Evolutionary conservation across 805 yeast species (phyloP).

Genomic region (Myxozyma geophila): DNA sequence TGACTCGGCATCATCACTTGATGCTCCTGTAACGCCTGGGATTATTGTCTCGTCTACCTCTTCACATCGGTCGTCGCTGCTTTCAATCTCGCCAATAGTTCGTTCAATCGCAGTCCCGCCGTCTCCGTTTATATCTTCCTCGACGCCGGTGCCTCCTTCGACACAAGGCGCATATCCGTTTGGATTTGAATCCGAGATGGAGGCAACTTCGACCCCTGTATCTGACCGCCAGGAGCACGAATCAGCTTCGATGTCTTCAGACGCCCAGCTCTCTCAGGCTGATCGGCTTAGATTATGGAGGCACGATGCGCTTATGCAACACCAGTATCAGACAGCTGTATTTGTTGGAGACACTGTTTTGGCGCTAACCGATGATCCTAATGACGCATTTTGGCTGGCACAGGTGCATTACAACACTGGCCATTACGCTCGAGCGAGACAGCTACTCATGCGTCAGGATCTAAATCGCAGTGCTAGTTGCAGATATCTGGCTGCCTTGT

Average conservation of each 20-base stretch:
- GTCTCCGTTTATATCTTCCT: slow-evolving; percentile 14
- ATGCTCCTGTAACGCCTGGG: slow-evolving; percentile 20
- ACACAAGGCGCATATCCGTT: slow-evolving; percentile 11
- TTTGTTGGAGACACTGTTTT: slow-evolving; percentile 90
- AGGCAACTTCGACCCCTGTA: slow-evolving; percentile 32
- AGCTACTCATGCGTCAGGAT: slow-evolving; percentile 61
- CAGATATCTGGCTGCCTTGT: slow-evolving; percentile 76
- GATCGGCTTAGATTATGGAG: slow-evolving; percentile 90
- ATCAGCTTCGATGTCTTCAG: not conserved
- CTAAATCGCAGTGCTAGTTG: slow-evolving; percentile 68
- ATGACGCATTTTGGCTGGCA: slow-evolving; percentile 95
- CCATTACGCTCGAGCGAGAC: slow-evolving; percentile 77
- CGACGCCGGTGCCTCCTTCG: slow-evolving; percentile 27
- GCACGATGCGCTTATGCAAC: slow-evolving; percentile 90
- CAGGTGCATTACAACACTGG: slow-evolving; percentile 82
- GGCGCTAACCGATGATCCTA: slow-evolving; percentile 78
- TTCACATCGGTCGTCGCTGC: slow-evolving; percentile 29
- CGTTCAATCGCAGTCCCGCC: slow-evolving; percentile 10
- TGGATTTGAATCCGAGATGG: slow-evolving; percentile 31
- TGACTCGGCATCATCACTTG: slow-evolving; percentile 10
- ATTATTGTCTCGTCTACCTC: slow-evolving; percentile 11
- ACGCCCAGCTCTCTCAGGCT: slow-evolving; percentile 47
- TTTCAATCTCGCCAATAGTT: slow-evolving; percentile 34
- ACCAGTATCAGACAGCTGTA: slow-evolving; percentile 86
- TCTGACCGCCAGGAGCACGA: not conserved